Conservation (phyloP, 2,329 filamentous ascomycete species). For the Cercospora zeae-maydis region DNA sequence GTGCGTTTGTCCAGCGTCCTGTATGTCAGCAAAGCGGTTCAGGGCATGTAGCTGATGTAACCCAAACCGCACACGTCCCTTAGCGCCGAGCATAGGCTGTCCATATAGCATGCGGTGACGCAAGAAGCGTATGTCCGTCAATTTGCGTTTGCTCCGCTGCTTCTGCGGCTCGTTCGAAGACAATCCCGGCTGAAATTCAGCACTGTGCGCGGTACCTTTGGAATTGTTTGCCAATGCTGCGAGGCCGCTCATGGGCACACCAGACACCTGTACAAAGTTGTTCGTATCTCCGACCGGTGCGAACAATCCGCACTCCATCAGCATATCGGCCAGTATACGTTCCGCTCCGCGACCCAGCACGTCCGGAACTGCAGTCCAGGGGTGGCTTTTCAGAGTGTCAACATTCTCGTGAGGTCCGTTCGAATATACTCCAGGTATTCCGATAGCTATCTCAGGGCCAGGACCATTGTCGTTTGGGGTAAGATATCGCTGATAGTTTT, state of each 20-base stretch:
- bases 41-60: constrained; percentile 79
- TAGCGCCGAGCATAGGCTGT: constrained; percentile 65
- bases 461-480: constrained; percentile 30
- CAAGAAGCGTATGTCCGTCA: constrained; percentile 62
- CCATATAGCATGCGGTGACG: constrained; percentile 85
- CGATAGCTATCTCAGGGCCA: constrained; percentile 38
- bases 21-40: constrained; percentile 60
- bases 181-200: not conserved
- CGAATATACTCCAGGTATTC: constrained; percentile 64
- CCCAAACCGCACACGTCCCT: constrained; percentile 67
- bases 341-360: constrained; percentile 74
- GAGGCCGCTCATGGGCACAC: constrained; percentile 57
- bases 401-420: constrained; percentile 68
- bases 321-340: constrained; percentile 69
- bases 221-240: constrained; percentile 10
- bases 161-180: not conserved
- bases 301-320: constrained; percentile 77
- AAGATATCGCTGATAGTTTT: constrained; percentile 66
- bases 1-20: constrained; percentile 54
- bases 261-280: constrained; percentile 76
- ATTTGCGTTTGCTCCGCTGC: constrained; percentile 9
- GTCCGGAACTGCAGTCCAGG: constrained; percentile 73
- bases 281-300: constrained; percentile 55
- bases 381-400: constrained; percentile 60
- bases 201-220: no score